Evolutionary conservation across 2,329 filamentous ascomycete genomes (phyloP).

Genomic region (Mariannaea sp.): DNA sequence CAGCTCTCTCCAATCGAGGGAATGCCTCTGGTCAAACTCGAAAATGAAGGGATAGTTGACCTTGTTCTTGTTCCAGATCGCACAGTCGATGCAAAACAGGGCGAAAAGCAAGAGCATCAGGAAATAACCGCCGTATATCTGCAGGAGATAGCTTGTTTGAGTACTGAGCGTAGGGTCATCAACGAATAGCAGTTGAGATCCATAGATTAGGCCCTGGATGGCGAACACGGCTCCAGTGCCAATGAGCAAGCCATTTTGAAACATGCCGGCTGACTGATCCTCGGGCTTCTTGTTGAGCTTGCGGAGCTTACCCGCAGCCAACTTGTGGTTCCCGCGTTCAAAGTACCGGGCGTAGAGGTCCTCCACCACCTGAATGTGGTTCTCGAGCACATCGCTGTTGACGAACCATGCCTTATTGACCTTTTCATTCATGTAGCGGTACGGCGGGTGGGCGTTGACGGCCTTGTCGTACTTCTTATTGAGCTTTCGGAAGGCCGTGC

Average conservation of each 20-base stretch:
- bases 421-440: conserved; percentile 87
- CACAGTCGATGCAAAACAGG: conserved; percentile 85
- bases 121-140: conserved; percentile 94
- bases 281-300: conserved; percentile 65
- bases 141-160: conserved; percentile 72
- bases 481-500: conserved; percentile 93
- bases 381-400: conserved; percentile 81
- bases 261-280: conserved; percentile 62
- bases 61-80: conserved; percentile 79
- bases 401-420: conserved; percentile 93
- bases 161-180: conserved; percentile 52
- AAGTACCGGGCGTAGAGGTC: conserved; percentile 95
- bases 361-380: conserved; percentile 79
- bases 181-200: conserved; percentile 56
- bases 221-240: conserved; percentile 70
- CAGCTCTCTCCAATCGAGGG: conserved; percentile 87
- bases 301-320: conserved; percentile 85
- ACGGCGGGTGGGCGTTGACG: conserved; percentile 74
- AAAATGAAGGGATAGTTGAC: conserved; percentile 98
- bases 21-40: conserved; percentile 86
- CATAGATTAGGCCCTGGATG: conserved; percentile 68
- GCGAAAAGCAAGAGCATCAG: conserved; percentile 78
- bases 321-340: conserved; percentile 88
- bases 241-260: conserved; percentile 67
- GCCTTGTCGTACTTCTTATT: conserved; percentile 99